These are phyloP conservation scores for Abelmoschus esculentus DNA, from an alignment of 345 rosid species.

Conservation along the genomic window DNA sequence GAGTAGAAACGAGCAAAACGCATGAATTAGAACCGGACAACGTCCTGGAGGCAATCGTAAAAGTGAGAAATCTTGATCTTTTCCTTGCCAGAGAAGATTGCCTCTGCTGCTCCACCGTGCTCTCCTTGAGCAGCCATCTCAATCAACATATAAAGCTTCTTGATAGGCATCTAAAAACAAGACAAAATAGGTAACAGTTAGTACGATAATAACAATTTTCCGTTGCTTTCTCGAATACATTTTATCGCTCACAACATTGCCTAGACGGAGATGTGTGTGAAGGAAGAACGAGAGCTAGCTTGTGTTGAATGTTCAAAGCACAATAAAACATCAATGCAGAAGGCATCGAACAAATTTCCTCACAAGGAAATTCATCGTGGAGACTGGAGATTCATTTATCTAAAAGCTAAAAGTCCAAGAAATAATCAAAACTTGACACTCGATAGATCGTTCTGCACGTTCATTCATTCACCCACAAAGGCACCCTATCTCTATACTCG, in stretches of 20 bases:
- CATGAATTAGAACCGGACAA: constrained; percentile 39
- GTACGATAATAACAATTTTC: not conserved
- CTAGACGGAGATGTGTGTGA: not conserved
- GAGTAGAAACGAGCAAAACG: not conserved
- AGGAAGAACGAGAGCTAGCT: not conserved
- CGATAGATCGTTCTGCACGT: not conserved
- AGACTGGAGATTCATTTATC: not conserved
- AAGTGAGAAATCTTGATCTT: constrained; percentile 71
- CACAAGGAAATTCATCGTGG: not conserved
- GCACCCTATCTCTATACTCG: not conserved
- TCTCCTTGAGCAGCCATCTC: constrained; percentile 99
- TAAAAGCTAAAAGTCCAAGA: not conserved
- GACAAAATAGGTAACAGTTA: not conserved
- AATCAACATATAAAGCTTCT: constrained; percentile 75
- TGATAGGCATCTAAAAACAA: constrained; percentile 35
- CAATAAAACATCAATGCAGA: not conserved
- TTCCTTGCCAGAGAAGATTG: constrained; percentile 57
- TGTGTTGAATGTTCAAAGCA: not conserved
- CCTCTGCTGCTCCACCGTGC: constrained; percentile 66
- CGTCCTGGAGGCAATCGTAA: constrained; percentile 72
- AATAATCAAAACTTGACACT: not conserved
- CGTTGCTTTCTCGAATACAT: not conserved
- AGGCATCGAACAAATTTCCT: not conserved
- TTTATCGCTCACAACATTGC: not conserved
- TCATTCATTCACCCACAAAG: not conserved